phyloP scores from a whole-genome alignment of 179 eudicot genomes.

The Beta macrorhiza region DNA sequence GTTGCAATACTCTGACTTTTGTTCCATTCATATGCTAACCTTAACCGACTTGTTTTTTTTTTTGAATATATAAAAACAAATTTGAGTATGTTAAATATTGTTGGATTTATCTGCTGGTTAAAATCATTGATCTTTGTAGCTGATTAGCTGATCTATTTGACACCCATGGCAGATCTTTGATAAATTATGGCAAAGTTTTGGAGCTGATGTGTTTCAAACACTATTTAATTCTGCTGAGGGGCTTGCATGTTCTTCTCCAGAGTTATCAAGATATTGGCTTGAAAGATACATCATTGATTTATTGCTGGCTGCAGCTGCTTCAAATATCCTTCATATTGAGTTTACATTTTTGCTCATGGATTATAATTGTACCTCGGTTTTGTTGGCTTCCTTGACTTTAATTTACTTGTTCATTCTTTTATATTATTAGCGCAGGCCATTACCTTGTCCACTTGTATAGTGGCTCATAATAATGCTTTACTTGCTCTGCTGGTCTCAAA shows the following conservation, averaged over 20 bases:
- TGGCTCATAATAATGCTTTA: conserved; percentile 93
- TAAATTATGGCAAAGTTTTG: conserved; percentile 90
- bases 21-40: too few relatives aligned
- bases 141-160: neutral
- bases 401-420: conserved; percentile 84
- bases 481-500: conserved; percentile 88
- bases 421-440: conserved; percentile 94
- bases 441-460: conserved; percentile 94
- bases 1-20: too few relatives aligned
- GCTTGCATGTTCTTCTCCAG: conserved; percentile 67
- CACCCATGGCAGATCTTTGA: conserved; percentile 76
- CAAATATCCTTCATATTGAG: conserved; percentile 70
- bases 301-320: conserved; percentile 64
- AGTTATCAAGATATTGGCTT: conserved; percentile 54
- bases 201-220: conserved; percentile 88
- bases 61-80: too few relatives aligned
- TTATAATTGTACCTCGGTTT: conserved; percentile 4
- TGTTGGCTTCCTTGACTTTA: conserved; percentile 62
- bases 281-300: conserved; percentile 72
- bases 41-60: too few relatives aligned
- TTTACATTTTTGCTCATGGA: conserved; percentile 12
- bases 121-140: conserved; percentile 14
- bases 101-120: conserved; percentile 11
- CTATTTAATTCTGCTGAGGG: conserved; percentile 82
- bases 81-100: too few relatives aligned